phyloP scores from a whole-genome alignment of 2,329 filamentous ascomycete species.

The Penicillium sp. region DNA sequence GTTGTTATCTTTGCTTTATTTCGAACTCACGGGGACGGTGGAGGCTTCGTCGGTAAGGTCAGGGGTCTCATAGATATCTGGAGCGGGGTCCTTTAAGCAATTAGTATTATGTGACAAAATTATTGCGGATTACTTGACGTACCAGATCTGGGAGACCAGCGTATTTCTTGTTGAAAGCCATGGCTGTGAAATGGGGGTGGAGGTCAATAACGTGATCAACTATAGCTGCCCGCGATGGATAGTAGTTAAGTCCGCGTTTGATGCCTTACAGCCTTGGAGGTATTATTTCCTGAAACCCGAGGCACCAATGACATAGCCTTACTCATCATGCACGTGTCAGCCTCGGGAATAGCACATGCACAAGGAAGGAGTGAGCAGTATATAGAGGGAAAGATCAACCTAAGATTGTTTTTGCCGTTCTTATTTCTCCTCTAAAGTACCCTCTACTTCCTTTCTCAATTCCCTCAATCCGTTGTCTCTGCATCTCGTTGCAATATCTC shows the following conservation, averaged over 20 bases:
- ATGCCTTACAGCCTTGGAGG: not conserved
- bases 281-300: not conserved
- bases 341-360: constrained; percentile 27
- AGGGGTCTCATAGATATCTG: constrained; percentile 95
- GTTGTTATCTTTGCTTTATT: not conserved
- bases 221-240: constrained; percentile 5
- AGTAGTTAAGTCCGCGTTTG: not conserved
- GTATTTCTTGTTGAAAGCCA: constrained; percentile 80
- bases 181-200: constrained; percentile 35
- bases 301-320: constrained; percentile 3
- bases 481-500: not conserved
- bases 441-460: not conserved
- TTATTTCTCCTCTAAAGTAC: not conserved
- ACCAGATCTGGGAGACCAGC: constrained; percentile 78
- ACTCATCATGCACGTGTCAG: constrained; percentile 19
- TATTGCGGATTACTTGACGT: constrained; percentile 19
- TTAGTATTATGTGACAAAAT: not conserved
- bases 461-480: not conserved
- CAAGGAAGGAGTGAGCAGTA: constrained; percentile 10
- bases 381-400: constrained; percentile 12
- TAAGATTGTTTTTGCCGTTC: not conserved
- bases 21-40: constrained; percentile 67
- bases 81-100: constrained; percentile 70
- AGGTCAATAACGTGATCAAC: constrained; percentile 12
- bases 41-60: constrained; percentile 88